Base-by-base conservation (phyloP, 2,329 filamentous ascomycete genomes). In the Tetracladium maxilliforme region DNA sequence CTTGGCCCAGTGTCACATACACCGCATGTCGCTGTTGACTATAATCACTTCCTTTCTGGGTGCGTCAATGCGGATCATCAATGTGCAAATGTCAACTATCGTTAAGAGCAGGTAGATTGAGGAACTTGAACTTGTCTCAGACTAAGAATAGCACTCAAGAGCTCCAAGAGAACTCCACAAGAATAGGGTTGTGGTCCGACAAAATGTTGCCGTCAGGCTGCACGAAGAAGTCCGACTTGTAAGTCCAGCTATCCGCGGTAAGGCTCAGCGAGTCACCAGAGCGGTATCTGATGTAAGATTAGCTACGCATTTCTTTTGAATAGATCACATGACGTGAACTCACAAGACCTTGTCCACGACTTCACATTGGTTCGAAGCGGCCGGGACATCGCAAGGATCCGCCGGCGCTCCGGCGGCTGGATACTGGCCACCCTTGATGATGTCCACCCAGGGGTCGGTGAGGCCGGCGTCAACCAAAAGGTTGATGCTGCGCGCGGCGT, bases 291-390 rank as follows among this genome's bases (percentile, higher is more conserved):
- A n/a, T n/a, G n/a, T n/a, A n/a, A n/a, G n/a, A n/a, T n/a, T n/a
- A n/a, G 10, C 42, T 42, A 15, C 42, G 41, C 19, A 38, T 38
- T 15, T 26, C 18, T 14, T 19, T 28, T 10, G 9, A 9, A 26
- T 10, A 15, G 22, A 7, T 26, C 10, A 13, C 16, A 29, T 14
- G 18, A n/a, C 18, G n/a, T 20, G 18, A 20, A 12, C 23, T n/a
- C 30, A 36, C 31, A 74, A 63, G 23, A 74, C 51, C 48, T 78
- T 79, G 47, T 78, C 73, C 19, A 78, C 69, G 4, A 62, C 68
- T 49, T 79, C 73, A 45, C 73, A 79, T 5, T 45, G 42, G 38
- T 56, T 56, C 23, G 47, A 56, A 1, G 52, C 51, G 16, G 58
- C 58, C 0, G 72, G 72, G 36, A 72, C 74, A n/a, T 46, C 45